Base-by-base conservation (phyloP, 1,139 yeast species). In the Pichia sp. region DNA sequence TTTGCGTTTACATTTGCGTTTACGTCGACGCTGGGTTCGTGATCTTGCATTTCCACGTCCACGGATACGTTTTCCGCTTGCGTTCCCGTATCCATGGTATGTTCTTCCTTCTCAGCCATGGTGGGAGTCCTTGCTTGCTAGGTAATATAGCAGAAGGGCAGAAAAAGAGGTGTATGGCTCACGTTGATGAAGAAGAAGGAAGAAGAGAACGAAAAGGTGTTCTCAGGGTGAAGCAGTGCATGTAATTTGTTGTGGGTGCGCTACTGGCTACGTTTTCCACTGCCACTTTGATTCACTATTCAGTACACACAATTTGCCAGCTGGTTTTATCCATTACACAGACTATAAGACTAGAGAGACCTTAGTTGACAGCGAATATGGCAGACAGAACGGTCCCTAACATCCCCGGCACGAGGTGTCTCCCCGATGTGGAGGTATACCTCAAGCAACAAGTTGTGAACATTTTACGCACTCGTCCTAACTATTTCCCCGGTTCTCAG, bases 401-500 rank as follows among this genome's bases (percentile, higher is more conserved):
- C 35, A 82, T 88, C 31, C 96, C 96, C 3, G 97, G 97, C 16
- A 72, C 72, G 11, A 64, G 69, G 41, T 82, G 86, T 46, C 82
- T 88, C 5, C 79, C 77, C 1, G 75, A 74, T 33, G 83, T 83
- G 20, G 74, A 84, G 0, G 71, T 70, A 28, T 87, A 75, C 41
- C 67, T 88, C 38, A 74, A 78, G 52, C 67, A 69, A 37, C 76
- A 79, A 64, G 80, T 88, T 10, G 80, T 88, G 13, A 75, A 73
- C 37, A 66, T 88, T 26, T 63, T 87, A 33, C 74, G 76, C 18
- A 59, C 77, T 26, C 60, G 77, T 39, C 64, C 60, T 39, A 60
- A 67, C 20, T 53, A 62, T 3, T 85, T 85, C 50, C 88, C 94
- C 4, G 97, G 97, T 0, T 80, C 96, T 1, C 98, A 93, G 59